Evolutionary conservation across 208 protist species (phyloP), one percentile per base, ranked within the genome.

Genomic region (Willaertia magna): DNA sequence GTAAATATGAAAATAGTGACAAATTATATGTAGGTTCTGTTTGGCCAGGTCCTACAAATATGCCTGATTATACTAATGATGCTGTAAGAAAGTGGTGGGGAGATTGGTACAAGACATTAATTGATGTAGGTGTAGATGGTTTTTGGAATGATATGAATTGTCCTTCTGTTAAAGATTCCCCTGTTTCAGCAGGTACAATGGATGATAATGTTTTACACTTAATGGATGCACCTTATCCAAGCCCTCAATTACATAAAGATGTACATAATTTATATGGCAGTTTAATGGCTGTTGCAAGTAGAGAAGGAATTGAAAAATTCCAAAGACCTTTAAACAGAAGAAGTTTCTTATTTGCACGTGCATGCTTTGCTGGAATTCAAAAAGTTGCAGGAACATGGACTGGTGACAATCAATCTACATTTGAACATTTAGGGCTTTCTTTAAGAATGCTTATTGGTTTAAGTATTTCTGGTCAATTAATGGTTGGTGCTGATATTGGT

Each of bases 61-160:
- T 92, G 86, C 92, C 93, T 48, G 93, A 93, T 85, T 95, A 91
- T 74, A 87, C 89, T 39, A 7, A 89, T 20, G 74, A 90, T 30
- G 67, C 43, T 14, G 18, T 88, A 14, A 48, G 20, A 39, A 20
- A 39, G 18, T 95, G 88, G 39, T 95, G 93, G 93, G 48, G 18
- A 4, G 43, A 86, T 43, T 67, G 44, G 48, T 22, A 93, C 52
- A 48, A 75, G 20, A 49, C 42, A 34, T 94, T 92, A 48, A 48
- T 88, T 39, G 9, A 90, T 30, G 48, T 43, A 2, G 86, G 92
- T 6, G 78, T 93, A 85, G 92, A 93, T 87, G 91, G 88, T n/a
- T 79, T 92, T 26, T 97, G 94, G 94, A 88, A 91, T 7, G 94
- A 97, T 85, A 97, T 97, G 94, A 96, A 97, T 86, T 93, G 95